These are phyloP conservation scores for Orbilia javanica DNA, from an alignment of 2,329 filamentous ascomycete genomes.

Conservation along the genomic window DNA sequence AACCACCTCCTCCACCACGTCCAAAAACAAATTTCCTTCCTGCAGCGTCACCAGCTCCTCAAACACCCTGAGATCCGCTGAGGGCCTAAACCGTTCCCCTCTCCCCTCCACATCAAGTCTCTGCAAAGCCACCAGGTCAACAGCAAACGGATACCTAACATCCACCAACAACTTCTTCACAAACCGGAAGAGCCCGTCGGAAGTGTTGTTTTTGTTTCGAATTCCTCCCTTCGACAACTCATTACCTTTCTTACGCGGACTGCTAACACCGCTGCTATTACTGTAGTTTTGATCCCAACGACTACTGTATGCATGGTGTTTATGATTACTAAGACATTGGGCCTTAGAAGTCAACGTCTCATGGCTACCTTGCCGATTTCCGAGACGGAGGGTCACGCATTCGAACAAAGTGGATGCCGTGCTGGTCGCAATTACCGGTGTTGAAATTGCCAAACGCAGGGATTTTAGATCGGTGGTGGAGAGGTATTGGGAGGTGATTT, in stretches of 20 bases:
- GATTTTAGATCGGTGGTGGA: background rate
- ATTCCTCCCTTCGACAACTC: too few species aligned
- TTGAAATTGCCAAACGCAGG: background rate
- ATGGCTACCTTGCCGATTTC: background rate
- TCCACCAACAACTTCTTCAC: constrained; percentile 1
- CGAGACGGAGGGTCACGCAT: background rate
- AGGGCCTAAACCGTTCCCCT: background rate
- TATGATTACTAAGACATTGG: background rate
- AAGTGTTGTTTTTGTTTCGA: constrained; percentile 16
- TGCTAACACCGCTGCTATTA: too few species aligned
- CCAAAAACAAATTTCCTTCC: background rate
- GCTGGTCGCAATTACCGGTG: background rate
- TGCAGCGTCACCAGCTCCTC: background rate
- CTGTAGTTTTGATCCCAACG: too few species aligned
- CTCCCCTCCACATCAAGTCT: too few species aligned
- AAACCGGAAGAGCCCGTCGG: background rate
- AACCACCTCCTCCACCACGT: background rate
- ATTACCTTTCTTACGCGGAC: too few species aligned
- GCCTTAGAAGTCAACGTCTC: background rate
- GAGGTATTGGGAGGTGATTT: background rate
- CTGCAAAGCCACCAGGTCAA: background rate
- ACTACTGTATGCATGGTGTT: background rate
- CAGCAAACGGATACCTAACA: background rate
- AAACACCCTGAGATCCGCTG: background rate
- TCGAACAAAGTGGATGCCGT: background rate